Evolutionary conservation across 106 monocot species (phyloP).

Genomic region (Phalaenopsis equestris): DNA sequence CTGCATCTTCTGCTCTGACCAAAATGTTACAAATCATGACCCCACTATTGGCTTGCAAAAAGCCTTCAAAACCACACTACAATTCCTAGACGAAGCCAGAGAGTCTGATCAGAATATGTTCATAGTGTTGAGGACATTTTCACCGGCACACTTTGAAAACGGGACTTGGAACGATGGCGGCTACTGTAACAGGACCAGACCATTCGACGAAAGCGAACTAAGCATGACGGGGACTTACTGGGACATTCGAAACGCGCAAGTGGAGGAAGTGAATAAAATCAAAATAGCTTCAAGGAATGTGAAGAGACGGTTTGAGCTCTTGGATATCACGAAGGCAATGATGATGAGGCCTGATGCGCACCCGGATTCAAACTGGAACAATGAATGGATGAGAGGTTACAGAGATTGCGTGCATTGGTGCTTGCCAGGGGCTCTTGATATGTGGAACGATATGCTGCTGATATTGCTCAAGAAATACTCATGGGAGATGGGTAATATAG

Average conservation of each 20-base stretch:
- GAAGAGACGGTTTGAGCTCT: constrained; percentile 13
- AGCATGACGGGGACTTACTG: constrained; percentile 9
- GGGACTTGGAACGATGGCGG: constrained; percentile 62
- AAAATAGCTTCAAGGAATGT: no score
- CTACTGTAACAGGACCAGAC: constrained; percentile 43
- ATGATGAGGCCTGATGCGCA: constrained; percentile 56
- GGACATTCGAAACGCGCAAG: constrained; percentile 31
- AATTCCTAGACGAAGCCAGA: constrained; percentile 11
- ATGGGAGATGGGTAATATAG: background rate
- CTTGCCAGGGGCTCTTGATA: constrained; percentile 62
- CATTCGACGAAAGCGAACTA: constrained; percentile 13
- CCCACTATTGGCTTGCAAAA: constrained; percentile 12
- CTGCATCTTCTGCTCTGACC: constrained; percentile 42
- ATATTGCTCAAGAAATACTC: constrained; percentile 11
- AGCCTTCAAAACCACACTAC: constrained; percentile 31
- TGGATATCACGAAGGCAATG: constrained; percentile 71
- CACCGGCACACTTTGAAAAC: constrained; percentile 64
- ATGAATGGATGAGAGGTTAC: constrained; percentile 34
- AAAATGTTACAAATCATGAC: constrained; percentile 17
- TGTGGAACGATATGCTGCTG: constrained; percentile 59
- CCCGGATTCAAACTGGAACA: constrained; percentile 61
- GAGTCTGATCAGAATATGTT: constrained; percentile 15
- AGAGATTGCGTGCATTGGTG: constrained; percentile 79
- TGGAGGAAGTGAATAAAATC: constrained; percentile 23
- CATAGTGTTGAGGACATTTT: constrained; percentile 38